Evolutionary conservation across 108 stramenopile genomes (phyloP), one percentile per base, ranked within the genome.

Genomic region (Fragilaria crotonensis): DNA sequence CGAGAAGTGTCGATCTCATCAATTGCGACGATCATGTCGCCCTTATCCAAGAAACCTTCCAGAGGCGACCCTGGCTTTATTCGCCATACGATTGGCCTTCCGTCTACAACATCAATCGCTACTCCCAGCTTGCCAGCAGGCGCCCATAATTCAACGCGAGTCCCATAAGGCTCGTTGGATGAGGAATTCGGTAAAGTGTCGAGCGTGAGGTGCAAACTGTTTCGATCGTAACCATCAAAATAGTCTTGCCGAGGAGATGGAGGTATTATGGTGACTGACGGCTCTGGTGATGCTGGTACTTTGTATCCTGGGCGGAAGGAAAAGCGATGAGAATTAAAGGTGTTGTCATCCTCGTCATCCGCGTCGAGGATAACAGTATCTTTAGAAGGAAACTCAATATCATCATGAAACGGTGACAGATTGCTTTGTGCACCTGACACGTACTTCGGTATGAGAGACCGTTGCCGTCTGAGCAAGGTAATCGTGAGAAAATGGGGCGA

Each of bases 51-150:
- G 31, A 71, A 59, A 29, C 81, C 87, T 60, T 73, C 68, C 19
- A 93, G 50, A 5, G 78, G 64, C 26, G 73, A 76, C 5, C 49
- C 75, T 19, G 29, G 36, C 33, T 87, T 83, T 19, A 93, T 66
- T 36, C 57, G 56, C 49, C 85, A 76, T 7, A 92, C 84, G 2
- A 88, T 64, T 28, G 90, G 87, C 18, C 84, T 83, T 30, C 81
- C 67, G 20, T 74, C 64, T 7, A 78, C 71, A 9, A 79, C 84
- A 57, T 92, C 90, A 70, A 92, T 83, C 4, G 87, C 78, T 54
- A 93, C 76, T 18, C 91, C 91, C 27, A 93, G 60, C 58, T 87
- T 93, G 21, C 91, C 91, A 1, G 85, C 59, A n/a, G 91, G 87
- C 29, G 91, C 90, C 44, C 64, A 46, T 22, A 79, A 54, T 52